phyloP scores from a whole-genome alignment of 2,329 filamentous ascomycete genomes.

The Penicillium sp. region DNA sequence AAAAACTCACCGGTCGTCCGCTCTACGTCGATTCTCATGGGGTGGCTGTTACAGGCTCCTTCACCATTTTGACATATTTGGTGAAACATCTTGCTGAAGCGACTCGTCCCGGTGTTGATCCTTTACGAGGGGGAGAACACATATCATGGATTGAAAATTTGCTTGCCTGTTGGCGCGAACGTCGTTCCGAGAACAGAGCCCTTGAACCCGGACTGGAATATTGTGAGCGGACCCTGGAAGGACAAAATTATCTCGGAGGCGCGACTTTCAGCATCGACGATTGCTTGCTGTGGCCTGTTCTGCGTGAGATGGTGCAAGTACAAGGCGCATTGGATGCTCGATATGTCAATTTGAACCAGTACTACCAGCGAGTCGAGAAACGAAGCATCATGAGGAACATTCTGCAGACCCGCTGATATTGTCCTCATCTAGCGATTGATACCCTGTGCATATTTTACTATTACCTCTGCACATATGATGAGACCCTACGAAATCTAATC shows the following conservation, averaged over 20 bases:
- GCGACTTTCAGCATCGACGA: constrained; percentile 41
- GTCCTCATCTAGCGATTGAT: constrained; percentile 1
- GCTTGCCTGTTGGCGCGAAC: constrained; percentile 30
- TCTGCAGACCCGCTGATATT: constrained; percentile 21
- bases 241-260: constrained; percentile 37
- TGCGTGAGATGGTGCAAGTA: constrained; percentile 37
- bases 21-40: constrained; percentile 32
- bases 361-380: constrained; percentile 40
- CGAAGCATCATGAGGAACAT: constrained; percentile 37
- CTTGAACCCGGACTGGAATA: constrained; percentile 21
- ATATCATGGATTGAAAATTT: constrained; percentile 31
- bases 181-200: constrained; percentile 5
- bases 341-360: constrained; percentile 35
- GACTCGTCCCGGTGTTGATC: constrained; percentile 26
- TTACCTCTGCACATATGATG: constrained; percentile 15
- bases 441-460: constrained; percentile 1
- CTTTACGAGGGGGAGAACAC: constrained; percentile 28
- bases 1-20: constrained; percentile 12
- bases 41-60: constrained; percentile 28
- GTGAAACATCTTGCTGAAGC: constrained; percentile 20
- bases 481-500: constrained; percentile 7
- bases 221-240: constrained; percentile 36
- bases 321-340: constrained; percentile 21
- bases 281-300: constrained; percentile 45
- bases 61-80: constrained; percentile 34